Evolutionary conservation across 352 stramenopile species (phyloP).

Genomic region (Thraustotheca clavata): DNA sequence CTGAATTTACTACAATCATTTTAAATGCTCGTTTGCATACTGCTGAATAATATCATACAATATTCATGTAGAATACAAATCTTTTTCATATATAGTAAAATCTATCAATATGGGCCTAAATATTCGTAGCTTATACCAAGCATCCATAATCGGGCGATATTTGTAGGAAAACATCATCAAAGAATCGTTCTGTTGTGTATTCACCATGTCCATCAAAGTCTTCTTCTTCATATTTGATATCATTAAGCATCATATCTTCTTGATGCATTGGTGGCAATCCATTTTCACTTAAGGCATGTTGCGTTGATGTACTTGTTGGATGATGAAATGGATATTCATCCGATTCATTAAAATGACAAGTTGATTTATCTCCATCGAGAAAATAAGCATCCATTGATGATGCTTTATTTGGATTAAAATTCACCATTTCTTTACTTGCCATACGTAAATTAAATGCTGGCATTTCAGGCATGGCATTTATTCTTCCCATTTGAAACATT

Average conservation of each 20-base stretch:
- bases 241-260: constrained; percentile 21
- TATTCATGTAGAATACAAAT: neutral
- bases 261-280: neutral
- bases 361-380: too few species aligned
- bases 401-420: neutral
- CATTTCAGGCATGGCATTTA: constrained; percentile 6
- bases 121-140: constrained; percentile 34
- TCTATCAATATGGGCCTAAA: constrained; percentile 20
- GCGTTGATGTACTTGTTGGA: too few species aligned
- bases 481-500: constrained; percentile 12
- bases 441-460: constrained; percentile 14
- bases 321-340: too few species aligned
- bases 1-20: constrained; percentile 47
- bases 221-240: constrained; percentile 43
- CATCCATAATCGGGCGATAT: constrained; percentile 68
- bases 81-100: neutral
- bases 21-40: constrained; percentile 39
- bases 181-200: constrained; percentile 62
- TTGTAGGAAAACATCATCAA: constrained; percentile 69
- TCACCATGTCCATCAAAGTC: constrained; percentile 38
- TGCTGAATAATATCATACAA: too few species aligned
- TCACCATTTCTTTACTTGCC: constrained; percentile 6
- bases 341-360: too few species aligned
- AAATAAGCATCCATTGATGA: constrained; percentile 13
- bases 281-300: too few species aligned